Conservation (phyloP, 345 rosid genomes). For the Citrus trifoliata region DNA sequence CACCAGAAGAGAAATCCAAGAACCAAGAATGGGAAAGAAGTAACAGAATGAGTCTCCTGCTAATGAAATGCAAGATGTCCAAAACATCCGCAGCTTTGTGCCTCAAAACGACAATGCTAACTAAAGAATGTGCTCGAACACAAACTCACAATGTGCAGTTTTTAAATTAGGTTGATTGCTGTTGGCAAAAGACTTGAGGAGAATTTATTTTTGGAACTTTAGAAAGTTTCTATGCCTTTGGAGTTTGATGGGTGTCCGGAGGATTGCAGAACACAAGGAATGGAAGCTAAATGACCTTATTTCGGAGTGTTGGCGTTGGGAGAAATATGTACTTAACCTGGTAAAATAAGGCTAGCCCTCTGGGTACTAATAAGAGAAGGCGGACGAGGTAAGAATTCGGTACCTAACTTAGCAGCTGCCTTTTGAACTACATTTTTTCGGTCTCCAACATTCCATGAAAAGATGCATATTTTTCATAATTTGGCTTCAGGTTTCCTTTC, state of each 20-base stretch:
- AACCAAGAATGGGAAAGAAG: conserved; percentile 3
- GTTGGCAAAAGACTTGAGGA: not conserved
- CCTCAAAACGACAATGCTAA: not conserved
- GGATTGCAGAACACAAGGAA: not conserved
- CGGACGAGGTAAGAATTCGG: not conserved
- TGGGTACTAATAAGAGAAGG: not conserved
- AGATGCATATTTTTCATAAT: too few relatives aligned
- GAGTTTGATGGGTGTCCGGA: not conserved
- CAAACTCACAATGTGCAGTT: not conserved
- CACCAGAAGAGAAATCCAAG: conserved; percentile 5
- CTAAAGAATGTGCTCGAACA: not conserved
- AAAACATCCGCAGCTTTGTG: not conserved
- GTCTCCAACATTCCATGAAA: too few relatives aligned
- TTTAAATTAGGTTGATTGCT: not conserved
- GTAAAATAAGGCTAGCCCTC: not conserved
- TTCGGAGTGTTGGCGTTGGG: not conserved
- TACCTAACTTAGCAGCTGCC: too few relatives aligned
- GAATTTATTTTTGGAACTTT: not conserved
- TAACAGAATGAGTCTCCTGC: not conserved
- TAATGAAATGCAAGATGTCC: conserved; percentile 2
- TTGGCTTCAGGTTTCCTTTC: too few relatives aligned
- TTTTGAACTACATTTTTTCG: too few relatives aligned
- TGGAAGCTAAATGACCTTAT: not conserved
- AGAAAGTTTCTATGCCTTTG: not conserved
- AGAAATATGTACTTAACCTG: not conserved